Evolutionary conservation across 2,329 filamentous ascomycete genomes (phyloP).

Genomic region (Sphaerulina vaccinii): DNA sequence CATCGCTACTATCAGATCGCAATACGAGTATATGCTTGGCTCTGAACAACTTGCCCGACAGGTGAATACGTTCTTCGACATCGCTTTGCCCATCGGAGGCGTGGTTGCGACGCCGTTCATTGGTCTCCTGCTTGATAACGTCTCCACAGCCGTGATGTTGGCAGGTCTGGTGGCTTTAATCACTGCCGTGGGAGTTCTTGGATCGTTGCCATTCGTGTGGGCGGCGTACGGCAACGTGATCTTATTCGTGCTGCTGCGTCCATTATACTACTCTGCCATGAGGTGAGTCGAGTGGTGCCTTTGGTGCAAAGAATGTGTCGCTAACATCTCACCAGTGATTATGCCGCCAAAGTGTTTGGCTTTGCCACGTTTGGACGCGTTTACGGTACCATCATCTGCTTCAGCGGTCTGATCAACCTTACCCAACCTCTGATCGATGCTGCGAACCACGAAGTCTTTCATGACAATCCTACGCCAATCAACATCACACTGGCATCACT

Average conservation of each 20-base stretch:
- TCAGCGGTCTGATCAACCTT: constrained; percentile 80
- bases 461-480: constrained; percentile 71
- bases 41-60: constrained; percentile 60
- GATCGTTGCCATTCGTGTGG: constrained; percentile 69
- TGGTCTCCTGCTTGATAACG: constrained; percentile 73
- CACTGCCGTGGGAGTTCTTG: constrained; percentile 72
- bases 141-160: constrained; percentile 70
- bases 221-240: constrained; percentile 72
- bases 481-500: constrained; percentile 66
- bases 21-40: constrained; percentile 76
- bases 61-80: constrained; percentile 82
- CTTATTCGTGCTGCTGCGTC: constrained; percentile 80
- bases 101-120: constrained; percentile 84
- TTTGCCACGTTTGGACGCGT: constrained; percentile 89
- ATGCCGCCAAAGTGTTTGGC: constrained; percentile 89
- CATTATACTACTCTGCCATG: constrained; percentile 86
- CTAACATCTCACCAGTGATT: constrained; percentile 53
- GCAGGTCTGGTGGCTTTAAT: constrained; percentile 67
- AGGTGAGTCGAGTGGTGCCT: constrained; percentile 41
- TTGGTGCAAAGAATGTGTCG: background rate
- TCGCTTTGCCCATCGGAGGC: constrained; percentile 76
- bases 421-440: constrained; percentile 76
- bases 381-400: constrained; percentile 83
- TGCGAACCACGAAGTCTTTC: constrained; percentile 70
- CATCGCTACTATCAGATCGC: constrained; percentile 76